Evolutionary conservation across 768 basidiomycete genomes (phyloP), one percentile per base, ranked within the genome.

Genomic region (Amanita thiersii): DNA sequence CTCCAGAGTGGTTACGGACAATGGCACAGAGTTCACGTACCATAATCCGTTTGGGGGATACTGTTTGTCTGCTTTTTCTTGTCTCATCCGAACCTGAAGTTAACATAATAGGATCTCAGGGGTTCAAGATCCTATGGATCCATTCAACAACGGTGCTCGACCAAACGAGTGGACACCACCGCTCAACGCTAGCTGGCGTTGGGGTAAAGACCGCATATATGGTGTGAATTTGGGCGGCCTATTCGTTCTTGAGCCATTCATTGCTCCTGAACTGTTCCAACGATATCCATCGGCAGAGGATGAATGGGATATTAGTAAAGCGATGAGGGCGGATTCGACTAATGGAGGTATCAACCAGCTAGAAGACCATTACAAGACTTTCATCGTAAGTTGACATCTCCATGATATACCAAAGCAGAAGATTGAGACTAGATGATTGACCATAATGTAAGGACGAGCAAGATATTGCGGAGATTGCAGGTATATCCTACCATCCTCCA

Each of bases 401-500:
- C 32, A 15, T 45, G n/a, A 18, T 3, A 18, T 29, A 12, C 12
- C 25, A 40, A 19, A 39, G 17, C 26, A 26, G 8, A 26, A 14
- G 12, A 15, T 28, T 43, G 18, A 36, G 34, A 15, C n/a, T 46
- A n/a, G 44, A 14, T 26, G 21, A 29, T 21, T 19, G 38, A 31
- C 14, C 6, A 28, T 6, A 7, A 29, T 19, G 14, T 21, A 57
- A 88, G 84, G 90, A 86, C 41, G 88, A 92, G 56, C 65, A 84
- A 56, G 88, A 92, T 61, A 79, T 91, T 43, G 88, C 87, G 17
- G 66, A 81, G 56, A 91, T 93, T 48, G 86, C 89, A 45, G 80
- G 65, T 61, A 39, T 21, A 49, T 15, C 11, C 19, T 34, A 29
- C 38, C 18, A 17, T 44, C 23, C 31, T 6, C 31, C 10, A n/a